Evolutionary conservation across 73 alveolate species (phyloP).

Genomic region (Tetrahymena malaccensis): DNA sequence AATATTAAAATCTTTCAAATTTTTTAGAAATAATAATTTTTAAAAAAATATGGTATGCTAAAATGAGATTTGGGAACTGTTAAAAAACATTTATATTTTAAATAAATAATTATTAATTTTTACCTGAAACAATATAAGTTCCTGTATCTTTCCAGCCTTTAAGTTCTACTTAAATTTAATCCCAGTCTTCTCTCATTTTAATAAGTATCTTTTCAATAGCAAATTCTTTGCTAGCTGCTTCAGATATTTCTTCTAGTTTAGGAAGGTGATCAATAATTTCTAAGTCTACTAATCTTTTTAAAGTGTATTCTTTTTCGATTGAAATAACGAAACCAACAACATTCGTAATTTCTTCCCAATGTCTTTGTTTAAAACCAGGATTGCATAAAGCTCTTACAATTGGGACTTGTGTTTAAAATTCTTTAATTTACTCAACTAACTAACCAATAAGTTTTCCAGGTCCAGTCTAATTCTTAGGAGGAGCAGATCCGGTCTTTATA

Average conservation of each 20-base stretch:
- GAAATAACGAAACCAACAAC: not conserved
- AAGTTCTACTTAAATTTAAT: slow-evolving; percentile 41
- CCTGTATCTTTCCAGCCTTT: slow-evolving; percentile 45
- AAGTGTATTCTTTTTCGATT: not conserved
- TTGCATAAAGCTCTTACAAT: not conserved
- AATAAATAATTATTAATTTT: slow-evolving; percentile 3
- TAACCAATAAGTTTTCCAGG: not conserved
- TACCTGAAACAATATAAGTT: slow-evolving; percentile 49
- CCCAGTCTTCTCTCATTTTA: slow-evolving; percentile 71
- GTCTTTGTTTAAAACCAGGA: not conserved
- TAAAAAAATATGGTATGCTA: no score
- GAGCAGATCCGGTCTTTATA: not conserved
- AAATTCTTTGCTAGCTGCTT: slow-evolving; percentile 64
- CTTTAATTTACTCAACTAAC: not conserved
- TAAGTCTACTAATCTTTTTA: slow-evolving; percentile 1
- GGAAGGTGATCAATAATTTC: slow-evolving; percentile 31
- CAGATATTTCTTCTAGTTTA: slow-evolving; percentile 53
- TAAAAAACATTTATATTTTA: no score
- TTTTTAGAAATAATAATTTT: no score
- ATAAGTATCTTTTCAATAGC: slow-evolving; percentile 51
- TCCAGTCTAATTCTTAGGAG: not conserved
- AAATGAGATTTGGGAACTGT: no score
- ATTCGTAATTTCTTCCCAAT: not conserved
- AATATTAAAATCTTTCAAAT: no score
- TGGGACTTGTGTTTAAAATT: not conserved